Conservation (phyloP, 2,329 filamentous ascomycete species). For the Aulographum hederae region DNA sequence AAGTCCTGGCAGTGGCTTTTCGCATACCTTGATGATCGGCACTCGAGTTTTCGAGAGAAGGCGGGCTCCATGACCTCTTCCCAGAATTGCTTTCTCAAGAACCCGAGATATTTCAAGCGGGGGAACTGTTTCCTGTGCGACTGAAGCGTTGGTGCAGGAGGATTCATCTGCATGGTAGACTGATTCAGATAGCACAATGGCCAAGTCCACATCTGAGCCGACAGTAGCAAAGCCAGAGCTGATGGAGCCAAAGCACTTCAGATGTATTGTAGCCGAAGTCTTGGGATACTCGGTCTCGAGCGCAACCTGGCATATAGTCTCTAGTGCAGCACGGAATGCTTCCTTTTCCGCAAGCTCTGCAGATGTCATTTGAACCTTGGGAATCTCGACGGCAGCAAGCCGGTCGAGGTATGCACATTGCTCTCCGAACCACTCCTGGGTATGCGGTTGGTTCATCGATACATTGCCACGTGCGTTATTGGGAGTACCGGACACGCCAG, state of each 20-base stretch:
- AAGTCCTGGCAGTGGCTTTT: constrained; percentile 45
- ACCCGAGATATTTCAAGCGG: constrained; percentile 51
- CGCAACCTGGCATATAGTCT: constrained; percentile 42
- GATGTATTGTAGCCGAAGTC: constrained; percentile 36
- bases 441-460: too few relatives aligned
- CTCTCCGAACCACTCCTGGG: constrained; percentile 11
- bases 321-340: constrained; percentile 44
- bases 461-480: too few relatives aligned
- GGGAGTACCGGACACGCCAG: too few relatives aligned
- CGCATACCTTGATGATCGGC: constrained; percentile 75
- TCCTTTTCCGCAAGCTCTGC: constrained; percentile 55
- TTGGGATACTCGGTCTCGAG: constrained; percentile 34
- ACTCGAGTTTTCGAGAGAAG: constrained; percentile 64
- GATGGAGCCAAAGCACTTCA: constrained; percentile 69
- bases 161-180: too few relatives aligned
- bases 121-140: too few relatives aligned
- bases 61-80: constrained; percentile 55
- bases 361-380: constrained; percentile 41
- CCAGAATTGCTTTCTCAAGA: constrained; percentile 56
- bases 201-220: constrained; percentile 81
- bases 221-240: constrained; percentile 73
- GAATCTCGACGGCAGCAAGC: constrained; percentile 29
- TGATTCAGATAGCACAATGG: constrained; percentile 45
- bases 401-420: constrained; percentile 24
- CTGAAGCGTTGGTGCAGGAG: too few relatives aligned